A percentile compares a stretch with the other conserved stretches of the same genome.
Conservation (phyloP, 768 basidiomycete species). For the Lactarius sp. region DNA sequence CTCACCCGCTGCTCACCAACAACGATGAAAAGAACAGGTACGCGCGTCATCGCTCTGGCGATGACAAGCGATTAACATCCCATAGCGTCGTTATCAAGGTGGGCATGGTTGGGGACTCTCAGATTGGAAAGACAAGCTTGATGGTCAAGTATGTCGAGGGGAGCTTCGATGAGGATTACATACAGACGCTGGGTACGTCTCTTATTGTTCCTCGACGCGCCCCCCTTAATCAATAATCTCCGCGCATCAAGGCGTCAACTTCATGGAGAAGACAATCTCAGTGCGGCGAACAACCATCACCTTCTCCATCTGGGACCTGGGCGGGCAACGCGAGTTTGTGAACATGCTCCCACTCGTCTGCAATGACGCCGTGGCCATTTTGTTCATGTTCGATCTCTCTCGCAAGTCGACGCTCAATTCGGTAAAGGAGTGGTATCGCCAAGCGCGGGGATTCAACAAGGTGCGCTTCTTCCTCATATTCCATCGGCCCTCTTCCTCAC, state of each 20-base stretch:
- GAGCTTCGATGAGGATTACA: conserved; percentile 98
- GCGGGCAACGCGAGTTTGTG: conserved; percentile 97
- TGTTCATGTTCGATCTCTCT: conserved; percentile 99
- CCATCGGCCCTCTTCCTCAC: neutral
- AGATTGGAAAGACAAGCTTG: conserved; percentile 97
- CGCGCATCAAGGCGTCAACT: conserved; percentile 73
- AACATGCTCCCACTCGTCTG: conserved; percentile 98
- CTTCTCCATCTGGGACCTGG: conserved; percentile 98
- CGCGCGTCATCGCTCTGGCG: conserved; percentile 4
- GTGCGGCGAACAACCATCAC: conserved; percentile 98
- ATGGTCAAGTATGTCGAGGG: conserved; percentile 99
- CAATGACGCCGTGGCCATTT: conserved; percentile 98
- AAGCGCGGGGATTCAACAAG: conserved; percentile 98
- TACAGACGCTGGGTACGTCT: conserved; percentile 89
- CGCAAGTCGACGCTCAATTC: conserved; percentile 97
- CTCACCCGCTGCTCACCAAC: conserved; percentile 50
- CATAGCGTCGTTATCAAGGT: conserved; percentile 92
- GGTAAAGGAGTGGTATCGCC: conserved; percentile 99
- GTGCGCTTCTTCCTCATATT: conserved; percentile 40
- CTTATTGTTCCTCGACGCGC: conserved; percentile 23
- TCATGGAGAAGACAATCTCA: conserved; percentile 99
- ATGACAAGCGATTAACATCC: neutral
- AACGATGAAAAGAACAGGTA: conserved; percentile 75
- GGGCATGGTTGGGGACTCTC: conserved; percentile 99
- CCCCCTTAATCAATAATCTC: conserved; percentile 11